Percentiles rank a stretch among this genome's conserved stretches.
Conservation (phyloP, 1,284 basidiomycete genomes). For the Rhodotorula sp. region DNA sequence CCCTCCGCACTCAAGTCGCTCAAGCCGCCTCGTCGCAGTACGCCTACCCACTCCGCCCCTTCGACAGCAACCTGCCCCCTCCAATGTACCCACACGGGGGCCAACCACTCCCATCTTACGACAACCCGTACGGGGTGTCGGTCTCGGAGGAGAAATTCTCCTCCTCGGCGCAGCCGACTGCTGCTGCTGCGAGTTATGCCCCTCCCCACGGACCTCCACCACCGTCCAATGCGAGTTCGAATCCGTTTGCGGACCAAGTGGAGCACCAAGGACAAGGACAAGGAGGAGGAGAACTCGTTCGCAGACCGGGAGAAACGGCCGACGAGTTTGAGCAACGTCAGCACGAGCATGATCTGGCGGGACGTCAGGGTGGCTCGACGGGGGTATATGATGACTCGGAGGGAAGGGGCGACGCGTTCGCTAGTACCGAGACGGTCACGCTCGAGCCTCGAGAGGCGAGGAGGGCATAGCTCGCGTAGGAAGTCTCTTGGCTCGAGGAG, state of each 20-base stretch:
- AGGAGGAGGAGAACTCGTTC: not conserved
- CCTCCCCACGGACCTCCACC: not conserved
- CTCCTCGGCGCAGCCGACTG: no score
- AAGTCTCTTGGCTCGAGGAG: no score
- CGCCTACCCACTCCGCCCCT: constrained; percentile 31
- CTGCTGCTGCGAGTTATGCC: not conserved
- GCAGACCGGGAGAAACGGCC: constrained; percentile 16
- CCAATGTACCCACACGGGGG: not conserved
- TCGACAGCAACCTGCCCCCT: constrained; percentile 8
- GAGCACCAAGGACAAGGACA: constrained; percentile 1
- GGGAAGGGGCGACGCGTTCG: not conserved
- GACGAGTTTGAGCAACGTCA: constrained; percentile 27
- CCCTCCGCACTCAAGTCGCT: constrained; percentile 23
- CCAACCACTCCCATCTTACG: constrained; percentile 8
- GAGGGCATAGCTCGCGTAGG: no score
- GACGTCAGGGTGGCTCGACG: not conserved
- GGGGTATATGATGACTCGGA: not conserved
- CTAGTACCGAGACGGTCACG: constrained; percentile 36
- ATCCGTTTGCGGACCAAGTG: constrained; percentile 29
- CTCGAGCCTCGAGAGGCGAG: constrained; percentile 12
- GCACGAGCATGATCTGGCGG: constrained; percentile 14
- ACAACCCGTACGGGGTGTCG: constrained; percentile 21
- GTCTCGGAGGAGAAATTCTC: constrained; percentile 14
- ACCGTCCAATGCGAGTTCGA: not conserved
- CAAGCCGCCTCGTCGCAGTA: constrained; percentile 25